Percentiles rank a stretch among this genome's conserved stretches.
phyloP scores from a whole-genome alignment of 257 asterid species.

The Jaltomata sinuosa region DNA sequence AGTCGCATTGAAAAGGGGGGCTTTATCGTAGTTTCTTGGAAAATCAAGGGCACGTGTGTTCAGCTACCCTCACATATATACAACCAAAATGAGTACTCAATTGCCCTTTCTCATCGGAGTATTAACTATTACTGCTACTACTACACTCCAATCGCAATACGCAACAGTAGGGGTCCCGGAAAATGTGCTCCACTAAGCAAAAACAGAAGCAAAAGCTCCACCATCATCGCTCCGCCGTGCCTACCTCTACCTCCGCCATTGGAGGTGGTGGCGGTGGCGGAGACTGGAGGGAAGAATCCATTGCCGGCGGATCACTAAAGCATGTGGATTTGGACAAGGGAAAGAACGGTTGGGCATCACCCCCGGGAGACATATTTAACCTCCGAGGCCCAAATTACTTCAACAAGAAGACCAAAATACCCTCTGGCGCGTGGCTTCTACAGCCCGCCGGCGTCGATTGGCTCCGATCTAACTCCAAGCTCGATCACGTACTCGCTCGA shows the following conservation, averaged over 20 bases:
- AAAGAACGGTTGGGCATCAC: slow-evolving; percentile 94
- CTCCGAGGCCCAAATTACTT: slow-evolving; percentile 77
- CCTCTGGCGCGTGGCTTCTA: slow-evolving; percentile 62
- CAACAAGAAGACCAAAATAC: slow-evolving; percentile 43
- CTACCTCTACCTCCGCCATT: not conserved
- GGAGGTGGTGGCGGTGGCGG: not conserved
- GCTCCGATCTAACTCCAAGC: slow-evolving; percentile 79
- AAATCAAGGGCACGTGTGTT: not conserved
- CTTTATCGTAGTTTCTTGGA: not conserved
- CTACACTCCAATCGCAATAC: not conserved
- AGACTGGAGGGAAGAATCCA: slow-evolving; percentile 63
- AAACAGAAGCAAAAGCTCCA: slow-evolving; percentile 51
- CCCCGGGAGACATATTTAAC: slow-evolving; percentile 66
- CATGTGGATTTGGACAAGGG: slow-evolving; percentile 71
- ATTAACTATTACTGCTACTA: not conserved
- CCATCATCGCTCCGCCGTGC: slow-evolving; percentile 5
- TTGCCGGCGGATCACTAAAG: slow-evolving; percentile 67
- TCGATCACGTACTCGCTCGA: slow-evolving; percentile 77
- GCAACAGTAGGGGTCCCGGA: not conserved
- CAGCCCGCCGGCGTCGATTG: slow-evolving; percentile 93
- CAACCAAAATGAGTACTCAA: not conserved
- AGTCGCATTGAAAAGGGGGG: not conserved
- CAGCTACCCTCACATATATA: not conserved
- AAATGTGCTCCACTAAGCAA: slow-evolving; percentile 50
- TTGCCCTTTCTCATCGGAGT: not conserved